Evolutionary conservation across 768 basidiomycete species (phyloP).

Genomic region (Macrolepiota dolichaula): DNA sequence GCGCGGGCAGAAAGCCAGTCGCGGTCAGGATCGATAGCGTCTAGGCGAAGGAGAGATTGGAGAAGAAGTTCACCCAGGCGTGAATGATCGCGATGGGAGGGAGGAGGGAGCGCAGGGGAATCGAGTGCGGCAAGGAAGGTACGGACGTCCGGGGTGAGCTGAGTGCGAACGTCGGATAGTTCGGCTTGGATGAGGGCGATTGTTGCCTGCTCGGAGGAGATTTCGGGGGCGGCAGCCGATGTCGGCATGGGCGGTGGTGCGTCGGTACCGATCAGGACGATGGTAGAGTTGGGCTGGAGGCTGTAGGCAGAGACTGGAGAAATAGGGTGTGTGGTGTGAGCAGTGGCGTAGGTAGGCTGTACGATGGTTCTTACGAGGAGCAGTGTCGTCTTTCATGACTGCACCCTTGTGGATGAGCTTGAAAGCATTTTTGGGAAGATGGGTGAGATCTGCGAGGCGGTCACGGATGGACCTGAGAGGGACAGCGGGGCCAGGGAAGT

Average conservation of each 20-base stretch:
- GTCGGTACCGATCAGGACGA: slow-evolving; percentile 59
- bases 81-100: slow-evolving; percentile 31
- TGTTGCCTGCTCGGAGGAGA: slow-evolving; percentile 46
- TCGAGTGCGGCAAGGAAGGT: slow-evolving; percentile 39
- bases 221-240: slow-evolving; percentile 12
- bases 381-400: slow-evolving; percentile 80
- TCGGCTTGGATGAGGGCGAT: slow-evolving; percentile 55
- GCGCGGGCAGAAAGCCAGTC: slow-evolving; percentile 77
- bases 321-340: no score
- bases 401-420: slow-evolving; percentile 90
- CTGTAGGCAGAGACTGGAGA: slow-evolving; percentile 69
- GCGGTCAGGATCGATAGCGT: slow-evolving; percentile 71
- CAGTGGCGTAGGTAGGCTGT: neutral
- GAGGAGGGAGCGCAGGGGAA: slow-evolving; percentile 16
- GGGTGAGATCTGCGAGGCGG: slow-evolving; percentile 70
- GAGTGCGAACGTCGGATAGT: slow-evolving; percentile 45
- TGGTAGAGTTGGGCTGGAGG: slow-evolving; percentile 62
- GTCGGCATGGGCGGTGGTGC: slow-evolving; percentile 23
- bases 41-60: slow-evolving; percentile 83
- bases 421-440: slow-evolving; percentile 66
- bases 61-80: slow-evolving; percentile 80
- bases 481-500: slow-evolving; percentile 56
- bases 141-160: slow-evolving; percentile 56
- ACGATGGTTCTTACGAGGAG: slow-evolving; percentile 44
- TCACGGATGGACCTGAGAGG: slow-evolving; percentile 56